Conservation (phyloP, 2,329 filamentous ascomycete genomes). For the Hymenoscyphus albidus region DNA sequence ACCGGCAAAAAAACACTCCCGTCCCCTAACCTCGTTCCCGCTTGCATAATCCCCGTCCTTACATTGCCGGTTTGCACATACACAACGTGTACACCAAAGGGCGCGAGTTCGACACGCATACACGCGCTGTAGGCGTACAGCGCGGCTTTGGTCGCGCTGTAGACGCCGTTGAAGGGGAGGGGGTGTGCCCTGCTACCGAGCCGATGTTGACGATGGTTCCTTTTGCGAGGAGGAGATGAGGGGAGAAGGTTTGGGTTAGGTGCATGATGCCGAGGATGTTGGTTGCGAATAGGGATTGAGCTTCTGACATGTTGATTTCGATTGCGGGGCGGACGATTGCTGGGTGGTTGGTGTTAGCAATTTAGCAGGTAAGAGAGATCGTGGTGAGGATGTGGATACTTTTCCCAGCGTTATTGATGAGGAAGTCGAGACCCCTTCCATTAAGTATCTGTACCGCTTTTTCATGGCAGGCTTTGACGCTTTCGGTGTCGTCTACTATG, state of each 20-base stretch:
- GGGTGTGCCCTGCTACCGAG: conserved; percentile 13
- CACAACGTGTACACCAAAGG: conserved; percentile 19
- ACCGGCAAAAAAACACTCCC: no score
- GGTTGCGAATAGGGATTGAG: conserved; percentile 30
- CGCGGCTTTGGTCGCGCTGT: conserved; percentile 22
- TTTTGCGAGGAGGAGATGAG: conserved; percentile 26
- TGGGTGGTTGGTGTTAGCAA: no score
- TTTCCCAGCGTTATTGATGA: conserved; percentile 43
- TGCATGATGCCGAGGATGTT: conserved; percentile 32
- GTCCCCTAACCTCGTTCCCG: no score
- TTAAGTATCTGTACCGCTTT: conserved; percentile 34
- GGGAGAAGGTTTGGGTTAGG: conserved; percentile 30
- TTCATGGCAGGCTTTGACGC: conserved; percentile 31
- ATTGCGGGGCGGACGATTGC: conserved; percentile 14
- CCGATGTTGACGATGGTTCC: conserved; percentile 33
- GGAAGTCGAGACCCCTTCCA: conserved; percentile 36
- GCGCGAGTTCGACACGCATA: conserved; percentile 20
- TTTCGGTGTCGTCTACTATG: conserved; percentile 37
- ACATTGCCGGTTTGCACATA: not conserved
- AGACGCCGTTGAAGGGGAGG: conserved; percentile 17
- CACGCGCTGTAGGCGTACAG: conserved; percentile 15
- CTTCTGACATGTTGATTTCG: conserved; percentile 28
- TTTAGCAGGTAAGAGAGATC: no score
- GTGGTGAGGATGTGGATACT: no score
- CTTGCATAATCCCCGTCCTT: no score